Base-by-base conservation (phyloP, 163 green algal species). In the Coccomyxa subellipsoidea region DNA sequence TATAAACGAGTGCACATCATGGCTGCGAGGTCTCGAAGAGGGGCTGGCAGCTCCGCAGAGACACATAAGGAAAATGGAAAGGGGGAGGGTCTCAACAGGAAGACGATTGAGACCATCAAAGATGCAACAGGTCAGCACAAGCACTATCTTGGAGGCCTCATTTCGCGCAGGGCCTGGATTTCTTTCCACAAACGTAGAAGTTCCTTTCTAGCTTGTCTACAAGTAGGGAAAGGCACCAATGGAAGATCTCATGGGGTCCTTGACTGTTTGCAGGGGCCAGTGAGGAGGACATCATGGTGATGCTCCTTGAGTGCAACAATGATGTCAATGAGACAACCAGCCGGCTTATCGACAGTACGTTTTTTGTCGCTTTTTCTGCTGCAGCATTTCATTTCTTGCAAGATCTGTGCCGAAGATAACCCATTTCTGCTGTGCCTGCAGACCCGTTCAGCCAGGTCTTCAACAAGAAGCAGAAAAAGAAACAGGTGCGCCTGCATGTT, bases 381-480 rank as follows among this genome's bases (percentile, higher is more conserved):
- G 47, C 15, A 53, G 73, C 15, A 12, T 10, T 53, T n/a, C n/a
- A n/a, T n/a, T n/a, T n/a, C n/a, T n/a, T n/a, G n/a, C n/a, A n/a
- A 12, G n/a, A 25, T 29, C 31, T 79, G 12, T 25, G 2, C 25
- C 29, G 29, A 12, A n/a, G 27, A 32, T 79, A 23, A 59, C 36
- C 69, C 31, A 38, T 31, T 31, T 34, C 31, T 35, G 39, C 25
- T 47, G 54, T 81, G 77, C 15, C 40, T 77, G 78, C 78, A 82
- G 78, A 82, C 37, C 78, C 78, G 10, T 82, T 82, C 66, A 76
- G 40, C 29, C 59, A 78, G 36, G 78, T 82, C 23, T 32, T 40
- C 15, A 77, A 35, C 35, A 66, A 69, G 66, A 82, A 82, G 78
- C 31, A 82, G 15, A 76, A 82, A 31, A 82, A 82, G 78, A 82